phyloP scores from a whole-genome alignment of 768 basidiomycete genomes.

The Ramaria sp. region DNA sequence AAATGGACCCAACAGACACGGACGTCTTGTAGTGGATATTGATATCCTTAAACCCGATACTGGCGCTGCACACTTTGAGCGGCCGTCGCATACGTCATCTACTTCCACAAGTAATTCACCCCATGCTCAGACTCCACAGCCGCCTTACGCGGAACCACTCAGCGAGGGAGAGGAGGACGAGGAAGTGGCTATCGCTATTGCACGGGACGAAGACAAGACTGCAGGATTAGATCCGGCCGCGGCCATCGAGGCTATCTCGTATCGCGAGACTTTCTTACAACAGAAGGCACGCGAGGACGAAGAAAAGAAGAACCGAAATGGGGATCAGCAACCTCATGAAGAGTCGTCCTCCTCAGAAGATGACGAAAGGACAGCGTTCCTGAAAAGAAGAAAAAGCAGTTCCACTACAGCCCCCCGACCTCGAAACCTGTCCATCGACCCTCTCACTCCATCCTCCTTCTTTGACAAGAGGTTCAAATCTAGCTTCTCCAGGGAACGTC shows the following conservation, averaged over 20 bases:
- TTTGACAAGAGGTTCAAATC: conserved; percentile 80
- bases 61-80: conserved; percentile 61
- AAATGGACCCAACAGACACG: not conserved
- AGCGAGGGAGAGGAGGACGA: conserved; percentile 96
- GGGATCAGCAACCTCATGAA: conserved; percentile 17
- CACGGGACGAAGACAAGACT: conserved; percentile 72
- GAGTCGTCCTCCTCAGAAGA: conserved; percentile 19
- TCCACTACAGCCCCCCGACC: conserved; percentile 10
- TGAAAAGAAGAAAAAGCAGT: conserved; percentile 18
- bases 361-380: conserved; percentile 29
- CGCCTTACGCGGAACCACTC: conserved; percentile 72
- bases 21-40: conserved; percentile 59
- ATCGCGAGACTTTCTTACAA: conserved; percentile 65
- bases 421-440: conserved; percentile 60
- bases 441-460: conserved; percentile 68
- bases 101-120: conserved; percentile 29
- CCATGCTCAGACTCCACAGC: conserved; percentile 15
- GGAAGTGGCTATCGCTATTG: conserved; percentile 51
- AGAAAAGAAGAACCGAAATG: conserved; percentile 12
- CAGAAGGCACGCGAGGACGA: conserved; percentile 31
- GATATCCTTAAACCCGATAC: conserved; percentile 92
- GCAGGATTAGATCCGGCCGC: conserved; percentile 65
- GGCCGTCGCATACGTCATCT: conserved; percentile 46
- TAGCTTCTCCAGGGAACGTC: conserved; percentile 37
- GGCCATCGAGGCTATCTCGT: conserved; percentile 78